A percentile compares a stretch with the other conserved stretches of the same genome.
These are phyloP conservation scores for Calonectria pseudoturangicola DNA, from an alignment of 2,329 filamentous ascomycete genomes.

Conservation along the genomic window DNA sequence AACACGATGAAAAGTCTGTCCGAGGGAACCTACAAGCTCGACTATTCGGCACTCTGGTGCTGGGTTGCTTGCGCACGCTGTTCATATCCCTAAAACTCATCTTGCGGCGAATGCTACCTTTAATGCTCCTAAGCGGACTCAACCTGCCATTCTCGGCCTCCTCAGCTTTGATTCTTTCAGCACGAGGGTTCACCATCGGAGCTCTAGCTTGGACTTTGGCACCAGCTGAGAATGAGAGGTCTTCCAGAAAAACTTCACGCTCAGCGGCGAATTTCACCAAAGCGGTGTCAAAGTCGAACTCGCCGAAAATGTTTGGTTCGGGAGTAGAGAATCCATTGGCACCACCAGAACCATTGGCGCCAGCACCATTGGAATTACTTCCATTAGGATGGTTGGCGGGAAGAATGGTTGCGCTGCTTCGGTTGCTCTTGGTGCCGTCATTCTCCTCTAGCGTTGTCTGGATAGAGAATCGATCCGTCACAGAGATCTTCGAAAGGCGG, in stretches of 20 bases:
- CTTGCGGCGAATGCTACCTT: constrained; percentile 93
- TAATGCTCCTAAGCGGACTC: constrained; percentile 75
- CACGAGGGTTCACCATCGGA: constrained; percentile 84
- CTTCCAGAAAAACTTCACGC: constrained; percentile 93
- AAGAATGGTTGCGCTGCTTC: constrained; percentile 79
- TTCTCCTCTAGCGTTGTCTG: constrained; percentile 72
- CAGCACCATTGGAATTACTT: constrained; percentile 49
- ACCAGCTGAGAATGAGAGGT: constrained; percentile 91
- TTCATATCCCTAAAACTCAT: constrained; percentile 97
- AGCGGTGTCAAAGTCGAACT: constrained; percentile 95
- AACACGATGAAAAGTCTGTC: constrained; percentile 18
- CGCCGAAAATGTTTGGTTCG: constrained; percentile 67
- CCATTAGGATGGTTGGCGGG: constrained; percentile 60
- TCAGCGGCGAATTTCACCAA: constrained; percentile 97
- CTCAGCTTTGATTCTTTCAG: constrained; percentile 87
- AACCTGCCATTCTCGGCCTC: constrained; percentile 75
- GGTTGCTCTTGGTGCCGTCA: constrained; percentile 77
- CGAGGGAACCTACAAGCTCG: constrained; percentile 64
- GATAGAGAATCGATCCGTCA: constrained; percentile 71
- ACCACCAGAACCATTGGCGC: constrained; percentile 51
- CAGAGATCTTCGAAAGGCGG: constrained; percentile 73
- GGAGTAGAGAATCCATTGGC: constrained; percentile 55
- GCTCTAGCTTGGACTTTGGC: constrained; percentile 82
- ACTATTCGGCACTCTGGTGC: constrained; percentile 75
- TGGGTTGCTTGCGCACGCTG: constrained; percentile 91